Conservation (phyloP, 179 eudicot genomes). For the Silene coronaria region DNA sequence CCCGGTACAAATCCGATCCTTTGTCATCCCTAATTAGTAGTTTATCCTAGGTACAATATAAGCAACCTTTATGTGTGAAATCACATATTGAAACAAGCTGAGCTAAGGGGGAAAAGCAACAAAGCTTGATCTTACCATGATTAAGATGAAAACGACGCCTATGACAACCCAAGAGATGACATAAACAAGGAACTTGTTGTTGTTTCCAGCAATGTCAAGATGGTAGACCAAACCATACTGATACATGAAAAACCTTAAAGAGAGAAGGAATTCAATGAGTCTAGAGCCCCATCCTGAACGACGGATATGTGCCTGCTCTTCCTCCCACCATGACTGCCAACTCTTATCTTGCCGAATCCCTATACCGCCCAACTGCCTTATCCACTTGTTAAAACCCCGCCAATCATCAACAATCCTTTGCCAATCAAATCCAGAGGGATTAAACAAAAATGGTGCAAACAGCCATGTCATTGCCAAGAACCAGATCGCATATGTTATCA, state of each 20-base stretch:
- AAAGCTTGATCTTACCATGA: slow-evolving; percentile 51
- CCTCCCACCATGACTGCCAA: slow-evolving; percentile 99
- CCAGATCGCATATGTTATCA: slow-evolving; percentile 87
- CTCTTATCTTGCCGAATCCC: slow-evolving; percentile 91
- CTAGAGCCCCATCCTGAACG: slow-evolving; percentile 54
- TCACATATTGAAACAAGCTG: not conserved
- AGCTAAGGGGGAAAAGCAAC: not conserved
- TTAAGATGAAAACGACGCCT: slow-evolving; percentile 55
- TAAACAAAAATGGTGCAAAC: slow-evolving; percentile 90
- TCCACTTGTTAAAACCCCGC: slow-evolving; percentile 95
- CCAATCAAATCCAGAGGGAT: slow-evolving; percentile 93
- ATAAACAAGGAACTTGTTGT: slow-evolving; percentile 65
- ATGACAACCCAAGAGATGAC: slow-evolving; percentile 92
- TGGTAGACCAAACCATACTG: slow-evolving; percentile 97
- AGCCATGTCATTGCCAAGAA: slow-evolving; percentile 89
- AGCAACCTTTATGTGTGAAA: not conserved
- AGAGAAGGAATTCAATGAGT: slow-evolving; percentile 60
- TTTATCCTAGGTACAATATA: not conserved
- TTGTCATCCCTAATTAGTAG: not conserved
- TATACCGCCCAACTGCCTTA: slow-evolving; percentile 79
- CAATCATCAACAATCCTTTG: slow-evolving; percentile 87
- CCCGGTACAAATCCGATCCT: too few relatives aligned
- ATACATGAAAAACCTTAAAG: slow-evolving; percentile 76
- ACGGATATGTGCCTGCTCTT: slow-evolving; percentile 71
- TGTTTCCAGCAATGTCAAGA: slow-evolving; percentile 72